These are phyloP conservation scores for Didymella pinodella DNA, from an alignment of 2,329 filamentous ascomycete genomes.

Conservation along the genomic window DNA sequence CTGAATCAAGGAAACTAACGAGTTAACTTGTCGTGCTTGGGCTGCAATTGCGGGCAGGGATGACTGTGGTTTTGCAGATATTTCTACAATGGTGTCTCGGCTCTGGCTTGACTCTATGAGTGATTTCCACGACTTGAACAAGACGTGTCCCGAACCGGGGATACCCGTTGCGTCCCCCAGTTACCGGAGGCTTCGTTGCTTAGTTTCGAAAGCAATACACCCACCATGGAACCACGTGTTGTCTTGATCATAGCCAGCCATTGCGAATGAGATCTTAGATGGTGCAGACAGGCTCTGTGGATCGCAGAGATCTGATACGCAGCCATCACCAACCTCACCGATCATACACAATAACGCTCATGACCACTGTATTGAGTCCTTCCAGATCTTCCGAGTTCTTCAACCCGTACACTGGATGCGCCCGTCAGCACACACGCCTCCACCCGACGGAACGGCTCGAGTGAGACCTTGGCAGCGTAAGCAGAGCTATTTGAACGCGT, in stretches of 20 bases:
- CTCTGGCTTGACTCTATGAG: not conserved
- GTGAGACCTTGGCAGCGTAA: conserved; percentile 28
- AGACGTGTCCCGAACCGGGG: not conserved
- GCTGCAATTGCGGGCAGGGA: not conserved
- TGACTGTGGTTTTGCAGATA: not conserved
- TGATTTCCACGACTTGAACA: not conserved
- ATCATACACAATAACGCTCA: not conserved
- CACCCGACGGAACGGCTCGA: conserved; percentile 7
- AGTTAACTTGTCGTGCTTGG: too few species aligned
- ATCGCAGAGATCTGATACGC: not conserved
- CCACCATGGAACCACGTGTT: not conserved
- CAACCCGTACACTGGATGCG: not conserved
- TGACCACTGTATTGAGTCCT: not conserved
- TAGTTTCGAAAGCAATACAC: too few species aligned
- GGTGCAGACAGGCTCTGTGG: not conserved
- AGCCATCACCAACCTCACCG: not conserved
- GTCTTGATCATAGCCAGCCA: not conserved
- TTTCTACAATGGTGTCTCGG: not conserved
- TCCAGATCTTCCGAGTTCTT: not conserved
- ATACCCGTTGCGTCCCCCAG: not conserved
- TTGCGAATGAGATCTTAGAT: not conserved
- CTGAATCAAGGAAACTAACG: not conserved
- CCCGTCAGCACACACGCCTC: conserved; percentile 1
- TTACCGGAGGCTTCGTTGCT: not conserved
- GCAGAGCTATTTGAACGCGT: conserved; percentile 17